phyloP scores from a whole-genome alignment of 768 basidiomycete species.

The Dentipellis sp. region DNA sequence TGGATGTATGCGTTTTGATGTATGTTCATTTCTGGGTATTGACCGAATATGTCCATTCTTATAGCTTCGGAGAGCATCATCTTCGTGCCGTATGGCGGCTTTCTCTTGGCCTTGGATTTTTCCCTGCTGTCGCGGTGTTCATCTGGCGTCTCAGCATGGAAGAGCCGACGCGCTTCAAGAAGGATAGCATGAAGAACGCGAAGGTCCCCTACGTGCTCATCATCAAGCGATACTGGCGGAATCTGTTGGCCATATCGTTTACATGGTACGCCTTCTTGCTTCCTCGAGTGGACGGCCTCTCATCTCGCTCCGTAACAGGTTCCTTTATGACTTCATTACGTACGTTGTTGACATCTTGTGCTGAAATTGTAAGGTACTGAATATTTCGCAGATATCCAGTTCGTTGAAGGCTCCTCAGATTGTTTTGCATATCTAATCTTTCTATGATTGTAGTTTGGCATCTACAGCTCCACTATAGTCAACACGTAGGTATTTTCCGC shows the following conservation, averaged over 20 bases:
- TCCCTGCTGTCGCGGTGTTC: conserved; percentile 77
- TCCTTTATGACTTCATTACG: conserved; percentile 76
- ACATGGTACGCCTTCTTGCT: conserved; percentile 48
- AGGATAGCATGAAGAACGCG: conserved; percentile 69
- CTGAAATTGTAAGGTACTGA: background rate
- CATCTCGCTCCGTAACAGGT: conserved; percentile 57
- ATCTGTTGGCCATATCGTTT: conserved; percentile 64
- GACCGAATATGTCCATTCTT: background rate
- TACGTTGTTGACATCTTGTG: conserved; percentile 23
- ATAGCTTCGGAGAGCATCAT: conserved; percentile 68
- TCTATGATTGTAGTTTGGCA: conserved; percentile 45
- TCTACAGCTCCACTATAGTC: conserved; percentile 58
- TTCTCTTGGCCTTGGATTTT: conserved; percentile 73
- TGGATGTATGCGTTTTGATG: conserved; percentile 62
- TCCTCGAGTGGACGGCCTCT: conserved; percentile 1
- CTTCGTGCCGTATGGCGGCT: conserved; percentile 83
- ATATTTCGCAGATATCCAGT: conserved; percentile 47
- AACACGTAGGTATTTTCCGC: too few species aligned
- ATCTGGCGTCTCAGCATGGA: conserved; percentile 82
- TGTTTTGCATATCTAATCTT: background rate
- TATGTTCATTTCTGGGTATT: background rate
- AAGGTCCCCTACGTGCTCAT: conserved; percentile 71
- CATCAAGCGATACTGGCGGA: conserved; percentile 70
- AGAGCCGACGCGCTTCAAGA: conserved; percentile 66
- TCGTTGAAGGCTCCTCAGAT: conserved; percentile 18